phyloP scores from a whole-genome alignment of 2,329 filamentous ascomycete species.

The Exophiala alcalophila region DNA sequence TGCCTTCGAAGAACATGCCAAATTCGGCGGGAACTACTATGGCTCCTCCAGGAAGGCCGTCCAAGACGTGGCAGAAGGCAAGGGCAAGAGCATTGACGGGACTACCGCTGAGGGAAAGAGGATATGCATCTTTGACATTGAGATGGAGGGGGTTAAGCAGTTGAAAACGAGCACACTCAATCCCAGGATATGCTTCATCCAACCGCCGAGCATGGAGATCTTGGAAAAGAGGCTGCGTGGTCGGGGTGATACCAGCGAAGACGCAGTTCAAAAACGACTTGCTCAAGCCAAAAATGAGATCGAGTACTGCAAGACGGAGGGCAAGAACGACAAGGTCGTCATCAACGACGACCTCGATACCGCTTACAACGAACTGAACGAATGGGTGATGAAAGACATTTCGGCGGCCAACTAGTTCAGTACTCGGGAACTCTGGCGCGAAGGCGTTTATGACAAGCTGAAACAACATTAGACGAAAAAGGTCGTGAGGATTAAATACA shows the following conservation, averaged over 20 bases:
- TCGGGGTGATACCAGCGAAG: constrained; percentile 74
- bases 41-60: constrained; percentile 80
- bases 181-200: constrained; percentile 80
- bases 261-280: constrained; percentile 66
- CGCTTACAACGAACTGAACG: constrained; percentile 54
- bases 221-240: constrained; percentile 73
- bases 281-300: constrained; percentile 71
- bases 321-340: constrained; percentile 63
- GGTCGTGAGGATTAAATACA: constrained; percentile 24
- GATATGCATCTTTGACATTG: constrained; percentile 86
- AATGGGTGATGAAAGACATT: constrained; percentile 46
- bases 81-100: constrained; percentile 36
- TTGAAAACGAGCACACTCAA: constrained; percentile 72
- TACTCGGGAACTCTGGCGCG: too few relatives aligned
- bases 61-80: constrained; percentile 67
- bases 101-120: constrained; percentile 55
- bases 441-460: constrained; percentile 3
- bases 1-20: constrained; percentile 82
- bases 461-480: too few relatives aligned
- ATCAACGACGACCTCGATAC: constrained; percentile 64
- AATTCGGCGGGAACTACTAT: constrained; percentile 83
- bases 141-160: constrained; percentile 97
- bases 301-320: constrained; percentile 65
- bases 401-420: constrained; percentile 1
- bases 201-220: constrained; percentile 70